Base-by-base conservation (phyloP, 306 rosid species). In the Dryas alaskensis region DNA sequence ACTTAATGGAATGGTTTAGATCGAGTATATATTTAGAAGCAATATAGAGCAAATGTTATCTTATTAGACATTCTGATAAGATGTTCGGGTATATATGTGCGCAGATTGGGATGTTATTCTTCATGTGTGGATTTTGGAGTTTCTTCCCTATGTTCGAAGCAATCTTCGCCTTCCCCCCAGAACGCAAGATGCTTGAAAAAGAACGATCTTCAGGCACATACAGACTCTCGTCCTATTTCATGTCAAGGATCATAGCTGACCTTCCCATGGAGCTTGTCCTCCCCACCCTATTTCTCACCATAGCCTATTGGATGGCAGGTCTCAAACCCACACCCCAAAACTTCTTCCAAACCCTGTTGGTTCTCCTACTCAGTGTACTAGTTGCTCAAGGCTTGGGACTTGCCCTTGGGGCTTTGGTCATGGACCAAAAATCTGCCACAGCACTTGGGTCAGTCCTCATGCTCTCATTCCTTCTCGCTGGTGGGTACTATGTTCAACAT, bases 161-260 rank as follows among this genome's bases (percentile, higher is more conserved):
- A 9, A 86, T 89, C 39, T 83, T 84, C 87, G 87, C 93, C 8
- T 89, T 92, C 62, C 96, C 97, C 0, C 73, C 73, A 39, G 97
- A 91, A 57, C 76, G 82, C 7, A 77, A 72, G 86, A 89, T 87
- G 80, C 84, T 91, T 0, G 69, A 81, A 19, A 91, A 87, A 67
- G 97, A 91, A 73, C 64, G 97, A 55, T 78, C 89, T 8, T 91
- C 92, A 0, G 93, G 96, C 69, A 92, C 84, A 79, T 89, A 92
- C 73, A 71, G 88, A 14, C 93, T 92, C 12, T 89, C 96, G 2
- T 86, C 97, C 42, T 92, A 87, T 77, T 87, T 86, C 84, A 70
- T 86, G 53, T 84, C 92, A 49, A 86, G 84, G 45, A 77, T 69
- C 6, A 71, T 72, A 3, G 86, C 77, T 2, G 93, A 89, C 58